Base-by-base conservation (phyloP, 1,284 basidiomycete species). In the Agroathelia rolfsii region DNA sequence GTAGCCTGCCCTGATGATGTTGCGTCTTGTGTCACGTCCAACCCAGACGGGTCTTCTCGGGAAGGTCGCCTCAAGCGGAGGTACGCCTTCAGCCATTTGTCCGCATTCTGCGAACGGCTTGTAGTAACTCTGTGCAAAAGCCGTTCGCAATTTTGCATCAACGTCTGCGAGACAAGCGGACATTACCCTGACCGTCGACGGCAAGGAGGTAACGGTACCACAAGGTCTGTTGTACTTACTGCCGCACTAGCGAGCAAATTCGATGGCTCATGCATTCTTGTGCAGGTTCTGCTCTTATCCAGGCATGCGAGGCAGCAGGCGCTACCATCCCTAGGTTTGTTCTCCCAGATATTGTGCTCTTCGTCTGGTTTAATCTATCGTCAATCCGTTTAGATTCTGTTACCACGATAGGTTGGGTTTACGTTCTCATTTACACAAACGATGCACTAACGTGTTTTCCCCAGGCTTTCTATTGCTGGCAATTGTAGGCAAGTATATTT, bases 121-220 rank as follows among this genome's bases (percentile, higher is more conserved):
- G 36, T 11, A 24, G 19, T 24, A 26, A 19, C 25, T 44, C 29
- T 32, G 6, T 19, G 14, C 27, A 6, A 35, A 78, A 77, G 62
- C 48, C 66, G 65, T 40, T 62, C n/a, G 75, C 41, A 63, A 67
- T 19, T 69, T 86, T 51, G 60, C 77, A 10, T 79, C 83, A 19
- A 71, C 76, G 2, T 68, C 78, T 13, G 54, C 66, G 34, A 66
- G 73, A 43, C 68, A 68, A 47, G 83, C 82, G 28, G 86, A 92
- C 50, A 79, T 93, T 44, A 92, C 88, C 25, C 62, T 94, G 22
- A 93, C 88, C 2, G 77, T 93, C 28, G 88, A 94, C 57, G 89
- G 89, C 45, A 92, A 89, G 62, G 83, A 90, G 63, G 86, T 94
- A 18, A 90, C 87, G 9, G 89, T 94, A 30, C 88, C 89, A 15